These are phyloP conservation scores for Sugiyamaella boreocaroliniensis DNA, from an alignment of 805 yeast species.

Conservation along the genomic window DNA sequence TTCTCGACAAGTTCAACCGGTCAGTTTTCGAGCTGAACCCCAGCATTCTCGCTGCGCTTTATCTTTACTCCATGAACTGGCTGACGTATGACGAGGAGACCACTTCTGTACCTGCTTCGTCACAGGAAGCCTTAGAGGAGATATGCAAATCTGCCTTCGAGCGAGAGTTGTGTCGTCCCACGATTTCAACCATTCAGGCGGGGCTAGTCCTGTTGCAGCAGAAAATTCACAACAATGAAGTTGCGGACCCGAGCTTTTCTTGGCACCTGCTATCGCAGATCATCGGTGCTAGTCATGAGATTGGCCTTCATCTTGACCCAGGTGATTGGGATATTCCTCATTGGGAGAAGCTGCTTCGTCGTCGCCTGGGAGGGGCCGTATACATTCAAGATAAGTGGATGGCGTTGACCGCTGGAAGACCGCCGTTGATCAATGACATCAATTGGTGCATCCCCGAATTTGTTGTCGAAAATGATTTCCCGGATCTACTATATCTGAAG, in stretches of 20 bases:
- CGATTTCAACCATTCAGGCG: conserved; percentile 30
- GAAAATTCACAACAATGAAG: conserved; percentile 21
- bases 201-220: conserved; percentile 38
- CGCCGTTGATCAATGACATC: conserved; percentile 62
- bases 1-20: conserved; percentile 23
- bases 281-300: conserved; percentile 74
- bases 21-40: conserved; percentile 23
- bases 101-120: conserved; percentile 14
- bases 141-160: conserved; percentile 15
- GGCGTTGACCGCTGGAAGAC: conserved; percentile 65
- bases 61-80: conserved; percentile 26
- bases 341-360: conserved; percentile 83
- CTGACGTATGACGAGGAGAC: conserved; percentile 24
- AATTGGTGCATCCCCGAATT: conserved; percentile 74
- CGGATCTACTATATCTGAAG: conserved; percentile 8
- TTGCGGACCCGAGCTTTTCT: conserved; percentile 32
- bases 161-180: conserved; percentile 19
- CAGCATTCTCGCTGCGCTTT: conserved; percentile 19
- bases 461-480: conserved; percentile 11
- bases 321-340: conserved; percentile 79
- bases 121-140: conserved; percentile 18
- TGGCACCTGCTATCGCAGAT: conserved; percentile 59
- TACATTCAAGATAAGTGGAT: conserved; percentile 86
- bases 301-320: conserved; percentile 80
- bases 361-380: conserved; percentile 87